phyloP scores from a whole-genome alignment of 2,329 filamentous ascomycete genomes.

The Curvularia verruculosa region DNA sequence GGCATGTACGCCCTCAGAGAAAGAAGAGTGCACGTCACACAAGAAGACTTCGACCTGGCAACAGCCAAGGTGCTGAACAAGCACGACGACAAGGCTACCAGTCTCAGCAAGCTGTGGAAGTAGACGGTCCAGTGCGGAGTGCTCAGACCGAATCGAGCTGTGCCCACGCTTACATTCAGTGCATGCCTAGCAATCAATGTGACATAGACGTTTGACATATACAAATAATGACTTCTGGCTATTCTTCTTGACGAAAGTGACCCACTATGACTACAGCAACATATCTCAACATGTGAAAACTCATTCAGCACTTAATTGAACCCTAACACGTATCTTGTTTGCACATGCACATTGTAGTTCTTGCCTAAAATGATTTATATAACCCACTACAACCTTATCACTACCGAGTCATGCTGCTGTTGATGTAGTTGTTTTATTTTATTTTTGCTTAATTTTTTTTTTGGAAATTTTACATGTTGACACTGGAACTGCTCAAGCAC shows the following conservation, averaged over 20 bases:
- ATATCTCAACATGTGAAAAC: slow-evolving; percentile 14
- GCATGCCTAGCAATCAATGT: slow-evolving; percentile 27
- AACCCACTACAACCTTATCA: too few relatives aligned
- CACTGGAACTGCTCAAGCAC: too few relatives aligned
- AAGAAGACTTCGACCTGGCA: slow-evolving; percentile 97
- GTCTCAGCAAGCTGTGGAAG: slow-evolving; percentile 86
- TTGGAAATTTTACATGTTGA: too few relatives aligned
- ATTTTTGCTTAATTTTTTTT: too few relatives aligned
- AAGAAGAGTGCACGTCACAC: slow-evolving; percentile 94
- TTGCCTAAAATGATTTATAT: too few relatives aligned
- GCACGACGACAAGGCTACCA: slow-evolving; percentile 97
- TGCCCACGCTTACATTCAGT: slow-evolving; percentile 6
- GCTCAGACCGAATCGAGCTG: slow-evolving; percentile 2
- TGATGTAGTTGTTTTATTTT: too few relatives aligned
- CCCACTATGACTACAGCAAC: neutral
- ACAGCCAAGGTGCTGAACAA: slow-evolving; percentile 99
- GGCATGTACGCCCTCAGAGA: slow-evolving; percentile 98
- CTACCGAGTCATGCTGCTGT: too few relatives aligned
- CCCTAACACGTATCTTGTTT: slow-evolving; percentile 1
- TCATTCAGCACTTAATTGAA: neutral
- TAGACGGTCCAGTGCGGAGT: slow-evolving; percentile 46
- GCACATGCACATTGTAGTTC: neutral
- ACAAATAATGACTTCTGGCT: slow-evolving; percentile 11
- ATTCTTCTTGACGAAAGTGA: neutral
- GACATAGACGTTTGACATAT: slow-evolving; percentile 15